Evolutionary conservation across 2,329 filamentous ascomycete species (phyloP).

Genomic region (Emydomyces testavorans): DNA sequence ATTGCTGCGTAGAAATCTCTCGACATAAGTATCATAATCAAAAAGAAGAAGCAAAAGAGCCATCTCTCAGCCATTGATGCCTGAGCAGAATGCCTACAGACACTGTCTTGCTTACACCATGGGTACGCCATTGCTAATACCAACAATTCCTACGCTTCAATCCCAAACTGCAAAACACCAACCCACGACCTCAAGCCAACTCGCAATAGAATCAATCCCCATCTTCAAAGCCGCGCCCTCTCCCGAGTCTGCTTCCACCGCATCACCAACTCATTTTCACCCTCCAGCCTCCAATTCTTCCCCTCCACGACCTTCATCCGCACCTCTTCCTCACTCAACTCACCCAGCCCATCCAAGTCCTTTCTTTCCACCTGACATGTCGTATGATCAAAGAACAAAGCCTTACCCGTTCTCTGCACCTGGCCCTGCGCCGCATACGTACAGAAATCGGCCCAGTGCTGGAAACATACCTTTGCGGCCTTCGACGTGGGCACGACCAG

Average conservation of each 20-base stretch:
- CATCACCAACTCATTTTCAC: conserved; percentile 27
- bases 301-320: conserved; percentile 22
- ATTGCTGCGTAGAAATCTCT: no score
- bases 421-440: conserved; percentile 24
- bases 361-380: conserved; percentile 22
- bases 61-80: no score
- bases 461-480: conserved; percentile 43
- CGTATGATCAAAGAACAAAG: conserved; percentile 26
- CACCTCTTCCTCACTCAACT: conserved; percentile 30
- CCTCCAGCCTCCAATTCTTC: conserved; percentile 25
- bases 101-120: no score
- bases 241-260: conserved; percentile 23
- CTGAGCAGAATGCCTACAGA: no score
- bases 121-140: no score
- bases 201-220: not conserved
- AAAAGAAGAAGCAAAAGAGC: no score
- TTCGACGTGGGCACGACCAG: conserved; percentile 42
- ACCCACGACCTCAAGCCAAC: not conserved
- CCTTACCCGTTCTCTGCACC: conserved; percentile 19
- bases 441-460: conserved; percentile 46
- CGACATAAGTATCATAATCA: no score
- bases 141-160: no score
- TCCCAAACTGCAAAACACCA: no score
- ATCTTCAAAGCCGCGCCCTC: conserved; percentile 7
- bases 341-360: conserved; percentile 26